Evolutionary conservation across 176 grass and related monocot genomes (phyloP).

Genomic region (Hordeum marinum): DNA sequence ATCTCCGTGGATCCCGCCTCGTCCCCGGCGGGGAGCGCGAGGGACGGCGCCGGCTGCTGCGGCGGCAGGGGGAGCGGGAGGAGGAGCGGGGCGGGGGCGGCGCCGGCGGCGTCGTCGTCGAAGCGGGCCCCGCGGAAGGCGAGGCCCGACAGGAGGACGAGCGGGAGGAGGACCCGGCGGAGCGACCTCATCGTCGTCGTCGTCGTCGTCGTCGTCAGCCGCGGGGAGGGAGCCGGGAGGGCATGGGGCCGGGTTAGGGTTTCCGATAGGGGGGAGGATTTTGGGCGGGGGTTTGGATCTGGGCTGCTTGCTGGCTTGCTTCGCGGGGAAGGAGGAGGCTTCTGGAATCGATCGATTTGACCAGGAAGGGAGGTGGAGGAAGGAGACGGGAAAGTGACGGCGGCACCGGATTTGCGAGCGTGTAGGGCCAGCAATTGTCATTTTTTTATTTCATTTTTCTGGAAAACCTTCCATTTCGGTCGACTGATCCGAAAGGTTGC

Average conservation of each 20-base stretch:
- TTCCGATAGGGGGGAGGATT: neutral
- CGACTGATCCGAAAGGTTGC: no score
- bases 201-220: neutral
- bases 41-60: neutral
- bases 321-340: slow-evolving; percentile 28
- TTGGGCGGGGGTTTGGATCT: slow-evolving; percentile 8
- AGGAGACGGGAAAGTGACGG: neutral
- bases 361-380: neutral
- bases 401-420: neutral
- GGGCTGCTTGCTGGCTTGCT: slow-evolving; percentile 14
- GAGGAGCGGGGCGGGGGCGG: neutral
- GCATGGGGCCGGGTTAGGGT: slow-evolving; percentile 36
- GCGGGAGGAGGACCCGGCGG: slow-evolving; percentile 31
- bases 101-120: slow-evolving; percentile 13
- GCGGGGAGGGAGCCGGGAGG: neutral
- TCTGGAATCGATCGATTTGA: slow-evolving; percentile 20
- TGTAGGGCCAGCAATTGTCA: no score
- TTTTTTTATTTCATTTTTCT: no score
- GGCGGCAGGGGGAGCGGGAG: neutral
- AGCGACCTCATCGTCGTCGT: slow-evolving; percentile 19
- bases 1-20: slow-evolving; percentile 26
- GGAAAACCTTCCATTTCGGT: no score
- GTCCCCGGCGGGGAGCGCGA: slow-evolving; percentile 23
- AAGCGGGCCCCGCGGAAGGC: slow-evolving; percentile 25
- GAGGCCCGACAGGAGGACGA: slow-evolving; percentile 39